Conservation (phyloP, 495 filamentous ascomycete species). For the Neurospora pannonica region DNA sequence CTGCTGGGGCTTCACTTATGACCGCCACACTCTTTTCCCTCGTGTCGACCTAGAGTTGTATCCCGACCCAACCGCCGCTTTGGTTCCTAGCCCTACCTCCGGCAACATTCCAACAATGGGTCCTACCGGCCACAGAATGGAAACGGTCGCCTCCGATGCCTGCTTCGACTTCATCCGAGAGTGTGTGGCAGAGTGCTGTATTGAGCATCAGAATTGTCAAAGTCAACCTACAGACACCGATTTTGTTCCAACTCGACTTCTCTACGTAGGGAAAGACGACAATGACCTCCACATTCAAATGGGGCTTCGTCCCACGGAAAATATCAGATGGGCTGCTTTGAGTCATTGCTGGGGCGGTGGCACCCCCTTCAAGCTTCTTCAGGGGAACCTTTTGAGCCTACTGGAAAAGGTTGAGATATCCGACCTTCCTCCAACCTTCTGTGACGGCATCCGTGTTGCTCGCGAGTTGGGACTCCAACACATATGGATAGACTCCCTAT, state of each 20-base stretch:
- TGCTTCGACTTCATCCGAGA: neutral
- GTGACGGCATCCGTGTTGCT: constrained; percentile 18
- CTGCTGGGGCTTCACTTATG: neutral
- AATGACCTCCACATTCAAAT: neutral
- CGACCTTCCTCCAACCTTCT: constrained; percentile 17
- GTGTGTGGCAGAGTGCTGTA: neutral
- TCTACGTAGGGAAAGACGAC: neutral
- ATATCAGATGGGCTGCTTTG: neutral
- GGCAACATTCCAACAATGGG: neutral
- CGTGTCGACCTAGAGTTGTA: neutral
- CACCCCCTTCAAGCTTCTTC: neutral
- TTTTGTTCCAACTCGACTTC: constrained; percentile 1
- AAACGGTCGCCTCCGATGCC: neutral
- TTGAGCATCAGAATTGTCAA: neutral
- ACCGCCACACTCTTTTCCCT: neutral
- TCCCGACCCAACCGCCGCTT: neutral
- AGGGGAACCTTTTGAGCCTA: neutral
- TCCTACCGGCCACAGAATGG: neutral
- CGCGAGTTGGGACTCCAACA: constrained; percentile 13
- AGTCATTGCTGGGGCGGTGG: constrained; percentile 7
- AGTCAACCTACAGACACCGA: neutral
- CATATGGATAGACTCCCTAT: constrained; percentile 27
- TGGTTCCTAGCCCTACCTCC: neutral
- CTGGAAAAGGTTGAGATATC: constrained; percentile 14
- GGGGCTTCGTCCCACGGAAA: neutral